Conservation (phyloP, 495 filamentous ascomycete genomes). For the Peziza echinospora region DNA sequence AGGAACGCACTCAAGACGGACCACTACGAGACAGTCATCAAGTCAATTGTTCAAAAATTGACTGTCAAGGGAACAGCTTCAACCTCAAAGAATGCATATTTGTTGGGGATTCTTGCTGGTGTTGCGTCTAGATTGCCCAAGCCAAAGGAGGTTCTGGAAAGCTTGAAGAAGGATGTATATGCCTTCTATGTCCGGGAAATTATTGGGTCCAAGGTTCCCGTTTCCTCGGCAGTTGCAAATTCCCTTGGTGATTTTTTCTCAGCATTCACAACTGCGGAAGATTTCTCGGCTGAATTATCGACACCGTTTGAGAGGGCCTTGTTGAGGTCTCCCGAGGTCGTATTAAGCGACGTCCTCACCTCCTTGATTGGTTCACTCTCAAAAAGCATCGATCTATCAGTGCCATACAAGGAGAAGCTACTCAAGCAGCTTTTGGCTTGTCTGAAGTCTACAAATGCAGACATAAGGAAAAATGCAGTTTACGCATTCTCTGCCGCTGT, state of each 20-base stretch:
- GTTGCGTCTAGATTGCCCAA: constrained; percentile 49
- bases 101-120: constrained; percentile 69
- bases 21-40: constrained; percentile 36
- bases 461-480: constrained; percentile 52
- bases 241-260: constrained; percentile 67
- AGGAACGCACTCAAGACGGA: constrained; percentile 41
- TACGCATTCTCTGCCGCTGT: constrained; percentile 45
- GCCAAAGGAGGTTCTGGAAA: constrained; percentile 35
- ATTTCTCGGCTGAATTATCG: constrained; percentile 51
- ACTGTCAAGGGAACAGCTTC: constrained; percentile 39
- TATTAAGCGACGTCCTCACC: constrained; percentile 52
- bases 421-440: constrained; percentile 70
- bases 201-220: constrained; percentile 47
- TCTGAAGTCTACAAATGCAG: constrained; percentile 65
- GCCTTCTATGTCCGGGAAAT: constrained; percentile 70
- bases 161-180: constrained; percentile 46
- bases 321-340: constrained; percentile 71
- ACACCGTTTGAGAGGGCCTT: constrained; percentile 75
- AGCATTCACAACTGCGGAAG: constrained; percentile 49
- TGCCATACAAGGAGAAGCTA: constrained; percentile 41
- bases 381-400: constrained; percentile 49
- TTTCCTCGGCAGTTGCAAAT: constrained; percentile 49
- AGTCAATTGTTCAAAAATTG: constrained; percentile 40
- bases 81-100: constrained; percentile 42
- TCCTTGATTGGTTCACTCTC: constrained; percentile 48